Percentiles rank a stretch among this genome's conserved stretches.
phyloP scores from a whole-genome alignment of 257 asterid genomes.

The Scutellaria minor region DNA sequence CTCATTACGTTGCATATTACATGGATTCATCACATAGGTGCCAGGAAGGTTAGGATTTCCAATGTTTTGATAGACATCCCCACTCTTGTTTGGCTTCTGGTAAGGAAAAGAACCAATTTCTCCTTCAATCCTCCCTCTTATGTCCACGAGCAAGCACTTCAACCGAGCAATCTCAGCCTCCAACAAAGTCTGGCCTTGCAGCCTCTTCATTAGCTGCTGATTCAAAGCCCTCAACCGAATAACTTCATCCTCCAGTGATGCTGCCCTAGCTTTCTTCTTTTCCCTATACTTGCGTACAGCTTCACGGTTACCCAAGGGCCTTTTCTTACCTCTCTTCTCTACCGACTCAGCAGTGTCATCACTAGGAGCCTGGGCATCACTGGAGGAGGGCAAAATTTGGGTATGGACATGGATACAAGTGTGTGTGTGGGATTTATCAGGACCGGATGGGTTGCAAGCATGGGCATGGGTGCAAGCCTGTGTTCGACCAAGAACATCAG shows the following conservation, averaged over 20 bases:
- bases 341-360: slow-evolving; percentile 94
- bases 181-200: slow-evolving; percentile 81
- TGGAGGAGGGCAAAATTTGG: slow-evolving; percentile 72
- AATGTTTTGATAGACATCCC: slow-evolving; percentile 50
- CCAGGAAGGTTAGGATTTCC: slow-evolving; percentile 56
- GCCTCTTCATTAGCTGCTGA: slow-evolving; percentile 87
- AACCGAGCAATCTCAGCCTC: slow-evolving; percentile 96
- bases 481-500: slow-evolving; percentile 60
- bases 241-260: slow-evolving; percentile 91
- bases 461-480: slow-evolving; percentile 93
- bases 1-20: slow-evolving; percentile 77
- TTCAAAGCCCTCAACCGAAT: slow-evolving; percentile 72
- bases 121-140: slow-evolving; percentile 95
- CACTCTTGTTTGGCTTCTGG: slow-evolving; percentile 71
- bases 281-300: slow-evolving; percentile 98
- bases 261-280: slow-evolving; percentile 91
- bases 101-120: slow-evolving; percentile 96
- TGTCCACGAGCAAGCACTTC: slow-evolving; percentile 93
- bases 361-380: slow-evolving; percentile 64
- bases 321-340: slow-evolving; percentile 69
- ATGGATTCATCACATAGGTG: slow-evolving; percentile 72
- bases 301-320: slow-evolving; percentile 87
- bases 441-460: slow-evolving; percentile 95
- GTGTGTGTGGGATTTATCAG: slow-evolving; percentile 78
- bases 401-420: slow-evolving; percentile 97